Base-by-base conservation (phyloP, 257 asterid species). In the Nicotiana attenuata region DNA sequence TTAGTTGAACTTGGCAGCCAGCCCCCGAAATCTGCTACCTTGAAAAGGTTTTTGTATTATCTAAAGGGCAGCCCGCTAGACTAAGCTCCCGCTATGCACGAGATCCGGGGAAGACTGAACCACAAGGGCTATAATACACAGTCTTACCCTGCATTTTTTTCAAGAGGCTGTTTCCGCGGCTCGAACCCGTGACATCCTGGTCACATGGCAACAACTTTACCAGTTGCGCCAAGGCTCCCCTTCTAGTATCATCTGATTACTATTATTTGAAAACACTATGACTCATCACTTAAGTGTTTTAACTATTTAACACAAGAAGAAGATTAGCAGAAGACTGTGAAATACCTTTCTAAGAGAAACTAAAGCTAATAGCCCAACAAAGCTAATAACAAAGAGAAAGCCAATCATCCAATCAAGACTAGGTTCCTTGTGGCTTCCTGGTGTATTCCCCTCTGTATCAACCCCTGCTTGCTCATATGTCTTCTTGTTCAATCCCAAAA, bases 351-450 rank as follows among this genome's bases (percentile, higher is more conserved):
- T 85, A 17, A 91, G 90, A 83, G 97, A 96, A 88, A 91, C 93
- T 85, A 92, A 76, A 59, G 93, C 91, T 81, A 92, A 77, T 85
- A 92, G 84, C 15, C 97, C 97, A 26, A 89, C 93, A 80, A 92
- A 92, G 84, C 93, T 88, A 84, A 80, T 81, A 76, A 89, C 92
- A 22, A 92, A 92, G 59, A 90, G 91, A 82, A 92, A 92, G 2
- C 93, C 92, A 38, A 90, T 91, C 95, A 92, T 91, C 97, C 97
- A 92, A 88, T 86, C 93, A 41, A 90, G 88, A 68, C 82, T 65
- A 7, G 89, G 96, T 68, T 91, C 95, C 85, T 88, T 90, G 75
- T 81, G 63, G 78, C 92, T 85, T 78, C 86, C 85, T 1, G 89
- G 89, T 22, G 91, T 65, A 85, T 92, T 92, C 82, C 97, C 97